phyloP scores from a whole-genome alignment of 2,329 filamentous ascomycete genomes.

The Trichoderma semiorbis region DNA sequence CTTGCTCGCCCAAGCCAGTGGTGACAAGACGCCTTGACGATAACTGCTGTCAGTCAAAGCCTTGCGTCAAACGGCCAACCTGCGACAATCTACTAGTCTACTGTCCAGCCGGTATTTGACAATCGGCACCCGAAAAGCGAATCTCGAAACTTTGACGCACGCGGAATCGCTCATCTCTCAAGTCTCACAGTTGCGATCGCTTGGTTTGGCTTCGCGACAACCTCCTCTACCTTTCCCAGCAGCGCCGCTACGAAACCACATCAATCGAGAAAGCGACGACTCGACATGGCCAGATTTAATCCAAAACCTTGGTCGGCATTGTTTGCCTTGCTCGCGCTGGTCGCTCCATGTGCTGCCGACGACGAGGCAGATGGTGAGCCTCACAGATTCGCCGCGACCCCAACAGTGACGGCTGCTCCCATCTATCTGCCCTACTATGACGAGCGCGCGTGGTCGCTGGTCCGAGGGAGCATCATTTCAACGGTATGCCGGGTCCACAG shows the following conservation, averaged over 20 bases:
- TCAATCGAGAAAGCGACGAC: neutral
- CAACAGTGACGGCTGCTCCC: constrained; percentile 40
- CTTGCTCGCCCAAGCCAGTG: neutral
- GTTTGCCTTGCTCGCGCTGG: constrained; percentile 28
- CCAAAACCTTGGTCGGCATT: constrained; percentile 18
- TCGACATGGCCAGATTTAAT: neutral
- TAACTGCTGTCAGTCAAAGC: neutral
- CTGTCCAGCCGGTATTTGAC: neutral
- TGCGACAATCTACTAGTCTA: neutral
- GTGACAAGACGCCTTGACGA: neutral
- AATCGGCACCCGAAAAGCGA: neutral
- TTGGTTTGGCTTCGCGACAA: neutral
- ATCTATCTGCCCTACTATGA: constrained; percentile 45
- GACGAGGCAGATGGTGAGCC: constrained; percentile 22
- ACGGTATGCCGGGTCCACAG: constrained; percentile 31
- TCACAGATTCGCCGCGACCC: constrained; percentile 11
- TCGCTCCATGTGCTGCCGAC: constrained; percentile 17
- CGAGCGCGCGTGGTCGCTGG: constrained; percentile 40
- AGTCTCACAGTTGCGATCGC: neutral
- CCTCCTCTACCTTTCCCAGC: neutral
- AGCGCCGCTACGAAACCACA: neutral
- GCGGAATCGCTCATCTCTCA: neutral
- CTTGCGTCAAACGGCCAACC: neutral
- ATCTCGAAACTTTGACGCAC: neutral
- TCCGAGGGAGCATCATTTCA: constrained; percentile 45